Evolutionary conservation across 768 basidiomycete species (phyloP).

Genomic region (Russula emetica): DNA sequence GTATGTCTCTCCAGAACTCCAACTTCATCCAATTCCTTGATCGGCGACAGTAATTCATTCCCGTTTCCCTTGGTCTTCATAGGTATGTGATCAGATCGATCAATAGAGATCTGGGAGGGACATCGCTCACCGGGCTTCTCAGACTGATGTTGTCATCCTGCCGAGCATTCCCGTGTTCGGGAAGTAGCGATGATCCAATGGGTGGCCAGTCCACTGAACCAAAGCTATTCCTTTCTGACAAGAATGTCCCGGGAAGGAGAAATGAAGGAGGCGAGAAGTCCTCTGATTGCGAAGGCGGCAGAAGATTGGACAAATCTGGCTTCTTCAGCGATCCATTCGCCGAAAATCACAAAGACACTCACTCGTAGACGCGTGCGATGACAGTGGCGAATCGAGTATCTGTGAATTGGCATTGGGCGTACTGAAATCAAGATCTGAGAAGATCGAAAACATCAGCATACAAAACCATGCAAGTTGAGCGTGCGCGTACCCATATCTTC

Average conservation of each 20-base stretch:
- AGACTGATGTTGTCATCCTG: background rate
- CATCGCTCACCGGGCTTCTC: no score
- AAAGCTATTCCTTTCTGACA: background rate
- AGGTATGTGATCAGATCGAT: no score
- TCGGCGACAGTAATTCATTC: no score
- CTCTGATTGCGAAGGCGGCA: background rate
- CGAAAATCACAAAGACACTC: background rate
- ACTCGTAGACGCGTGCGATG: background rate
- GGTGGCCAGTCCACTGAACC: constrained; percentile 20
- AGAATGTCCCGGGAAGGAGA: background rate
- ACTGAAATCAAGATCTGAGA: background rate
- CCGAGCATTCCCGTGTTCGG: background rate
- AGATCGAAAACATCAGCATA: background rate
- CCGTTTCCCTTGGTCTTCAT: no score
- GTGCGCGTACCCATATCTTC: background rate
- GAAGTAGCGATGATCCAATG: constrained; percentile 2
- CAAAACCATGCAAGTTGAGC: background rate
- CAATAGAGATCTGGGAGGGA: no score
- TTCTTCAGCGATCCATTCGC: background rate
- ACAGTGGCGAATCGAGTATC: background rate
- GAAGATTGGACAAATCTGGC: background rate
- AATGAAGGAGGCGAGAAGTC: background rate
- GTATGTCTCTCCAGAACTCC: background rate
- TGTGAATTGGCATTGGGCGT: background rate
- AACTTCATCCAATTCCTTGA: no score